Conservation (phyloP, 2,329 filamentous ascomycete species). For the Arthrobotrys pseudoclavata region DNA sequence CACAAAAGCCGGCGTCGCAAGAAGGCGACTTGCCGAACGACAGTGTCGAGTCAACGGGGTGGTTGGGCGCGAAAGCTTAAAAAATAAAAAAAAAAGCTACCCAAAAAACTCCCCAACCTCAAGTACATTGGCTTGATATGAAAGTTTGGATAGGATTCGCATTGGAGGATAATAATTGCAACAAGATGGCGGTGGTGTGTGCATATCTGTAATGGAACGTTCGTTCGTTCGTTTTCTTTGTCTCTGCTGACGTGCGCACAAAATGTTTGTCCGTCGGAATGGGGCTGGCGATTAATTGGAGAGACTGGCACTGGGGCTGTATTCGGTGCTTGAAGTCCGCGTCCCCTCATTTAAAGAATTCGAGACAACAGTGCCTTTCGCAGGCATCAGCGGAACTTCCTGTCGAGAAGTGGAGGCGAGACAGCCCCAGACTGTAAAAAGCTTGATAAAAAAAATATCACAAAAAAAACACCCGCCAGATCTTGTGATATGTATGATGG, state of each 20-base stretch:
- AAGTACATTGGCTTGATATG: conserved; percentile 8
- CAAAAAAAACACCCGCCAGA: conserved; percentile 3
- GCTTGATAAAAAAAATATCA: conserved; percentile 10
- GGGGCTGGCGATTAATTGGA: conserved; percentile 3
- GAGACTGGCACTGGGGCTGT: not conserved
- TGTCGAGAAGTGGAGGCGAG: conserved; percentile 4
- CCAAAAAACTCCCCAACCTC: not conserved
- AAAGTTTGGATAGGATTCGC: conserved; percentile 10
- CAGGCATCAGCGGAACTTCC: not conserved
- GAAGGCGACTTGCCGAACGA: conserved; percentile 9
- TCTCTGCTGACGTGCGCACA: conserved; percentile 54
- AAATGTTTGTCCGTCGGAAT: conserved; percentile 27
- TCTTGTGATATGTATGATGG: conserved; percentile 23
- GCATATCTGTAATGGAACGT: not conserved
- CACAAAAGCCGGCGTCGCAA: conserved; percentile 32
- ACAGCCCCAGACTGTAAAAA: conserved; percentile 2
- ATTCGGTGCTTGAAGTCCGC: conserved; percentile 1
- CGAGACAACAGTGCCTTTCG: conserved; percentile 16
- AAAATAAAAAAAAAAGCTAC: conserved; percentile 1
- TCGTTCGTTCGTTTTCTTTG: not conserved
- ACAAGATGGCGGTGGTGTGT: not conserved
- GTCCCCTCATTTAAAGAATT: conserved; percentile 23
- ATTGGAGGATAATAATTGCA: not conserved
- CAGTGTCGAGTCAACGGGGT: not conserved
- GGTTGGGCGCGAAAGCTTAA: conserved; percentile 11